Percentiles rank a stretch among this genome's conserved stretches.
Conservation (phyloP, 805 yeast genomes). For the Zygosaccharomyces bailii region DNA sequence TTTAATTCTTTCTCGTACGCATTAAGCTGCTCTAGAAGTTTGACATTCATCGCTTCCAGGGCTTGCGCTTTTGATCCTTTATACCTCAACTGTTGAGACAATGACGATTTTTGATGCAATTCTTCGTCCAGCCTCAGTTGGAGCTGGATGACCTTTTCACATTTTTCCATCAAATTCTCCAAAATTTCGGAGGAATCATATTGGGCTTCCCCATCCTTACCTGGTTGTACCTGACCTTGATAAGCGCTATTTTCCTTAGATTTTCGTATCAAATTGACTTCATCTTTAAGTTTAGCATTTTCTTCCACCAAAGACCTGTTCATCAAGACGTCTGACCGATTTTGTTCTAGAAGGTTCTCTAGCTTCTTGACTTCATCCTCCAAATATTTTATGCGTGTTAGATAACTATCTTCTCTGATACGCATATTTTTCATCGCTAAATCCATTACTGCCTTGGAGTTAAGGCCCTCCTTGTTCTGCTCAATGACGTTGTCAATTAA, state of each 20-base stretch:
- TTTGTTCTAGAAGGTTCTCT: not conserved
- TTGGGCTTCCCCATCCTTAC: slow-evolving; percentile 2
- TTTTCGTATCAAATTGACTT: slow-evolving; percentile 15
- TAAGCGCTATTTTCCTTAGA: not conserved
- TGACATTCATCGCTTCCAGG: slow-evolving; percentile 25
- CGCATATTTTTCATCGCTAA: slow-evolving; percentile 47
- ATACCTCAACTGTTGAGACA: slow-evolving; percentile 15
- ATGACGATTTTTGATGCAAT: slow-evolving; percentile 11
- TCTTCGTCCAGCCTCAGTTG: slow-evolving; percentile 24
- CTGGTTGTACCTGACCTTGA: not conserved
- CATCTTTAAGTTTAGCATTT: slow-evolving; percentile 15
- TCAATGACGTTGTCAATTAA: slow-evolving; percentile 53
- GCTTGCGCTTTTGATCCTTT: slow-evolving; percentile 14
- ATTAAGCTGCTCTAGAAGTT: slow-evolving; percentile 23
- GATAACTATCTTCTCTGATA: slow-evolving; percentile 28
- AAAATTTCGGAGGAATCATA: slow-evolving; percentile 15
- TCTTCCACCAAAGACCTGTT: slow-evolving; percentile 8
- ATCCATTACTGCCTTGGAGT: slow-evolving; percentile 40
- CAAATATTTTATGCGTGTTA: slow-evolving; percentile 12
- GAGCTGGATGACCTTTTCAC: slow-evolving; percentile 23
- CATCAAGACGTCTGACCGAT: not conserved
- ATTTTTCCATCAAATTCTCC: slow-evolving; percentile 23
- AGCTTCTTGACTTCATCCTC: slow-evolving; percentile 13
- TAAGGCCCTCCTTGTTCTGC: slow-evolving; percentile 48
- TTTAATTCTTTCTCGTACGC: slow-evolving; percentile 21